A percentile compares a stretch with the other conserved stretches of the same genome.
Conservation (phyloP, 2,329 filamentous ascomycete genomes). For the Fusarium decemcellulare region DNA sequence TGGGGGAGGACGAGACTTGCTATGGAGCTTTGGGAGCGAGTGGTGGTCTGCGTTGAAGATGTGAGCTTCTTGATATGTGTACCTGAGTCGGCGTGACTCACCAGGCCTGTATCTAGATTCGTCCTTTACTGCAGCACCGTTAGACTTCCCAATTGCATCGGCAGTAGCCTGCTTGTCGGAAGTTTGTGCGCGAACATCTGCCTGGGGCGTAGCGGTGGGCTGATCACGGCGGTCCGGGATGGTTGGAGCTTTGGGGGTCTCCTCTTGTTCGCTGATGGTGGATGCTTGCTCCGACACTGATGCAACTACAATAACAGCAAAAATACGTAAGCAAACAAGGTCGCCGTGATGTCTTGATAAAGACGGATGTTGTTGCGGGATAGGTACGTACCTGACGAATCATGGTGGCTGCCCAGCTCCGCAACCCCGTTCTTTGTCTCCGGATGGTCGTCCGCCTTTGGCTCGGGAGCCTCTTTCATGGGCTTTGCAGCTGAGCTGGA, state of each 20-base stretch:
- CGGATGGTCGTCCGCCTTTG: slow-evolving; percentile 26
- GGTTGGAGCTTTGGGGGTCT: slow-evolving; percentile 27
- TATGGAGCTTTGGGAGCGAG: slow-evolving; percentile 27
- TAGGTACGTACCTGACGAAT: slow-evolving; percentile 42
- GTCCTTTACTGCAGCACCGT: slow-evolving; percentile 29
- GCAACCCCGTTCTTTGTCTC: slow-evolving; percentile 26
- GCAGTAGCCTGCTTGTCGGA: slow-evolving; percentile 14
- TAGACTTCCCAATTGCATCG: slow-evolving; percentile 29
- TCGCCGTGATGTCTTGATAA: neutral
- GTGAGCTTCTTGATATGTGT: slow-evolving; percentile 21
- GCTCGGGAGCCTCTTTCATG: slow-evolving; percentile 23
- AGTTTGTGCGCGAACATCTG: slow-evolving; percentile 21
- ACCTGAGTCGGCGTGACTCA: slow-evolving; percentile 20
- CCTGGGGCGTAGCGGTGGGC: slow-evolving; percentile 37
- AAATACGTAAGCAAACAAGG: slow-evolving; percentile 29
- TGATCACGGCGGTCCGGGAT: slow-evolving; percentile 41
- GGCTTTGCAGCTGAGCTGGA: slow-evolving; percentile 29
- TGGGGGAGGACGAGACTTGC: slow-evolving; percentile 48
- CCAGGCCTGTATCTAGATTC: slow-evolving; percentile 35
- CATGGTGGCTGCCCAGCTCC: slow-evolving; percentile 24
- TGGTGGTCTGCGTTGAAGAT: slow-evolving; percentile 30
- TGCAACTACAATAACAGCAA: slow-evolving; percentile 19
- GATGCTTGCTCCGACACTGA: slow-evolving; percentile 36
- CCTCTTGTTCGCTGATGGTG: slow-evolving; percentile 28
- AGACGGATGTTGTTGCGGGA: neutral